These are phyloP conservation scores for Staphylotrichum tortipilum DNA, from an alignment of 495 filamentous ascomycete genomes.

Conservation along the genomic window DNA sequence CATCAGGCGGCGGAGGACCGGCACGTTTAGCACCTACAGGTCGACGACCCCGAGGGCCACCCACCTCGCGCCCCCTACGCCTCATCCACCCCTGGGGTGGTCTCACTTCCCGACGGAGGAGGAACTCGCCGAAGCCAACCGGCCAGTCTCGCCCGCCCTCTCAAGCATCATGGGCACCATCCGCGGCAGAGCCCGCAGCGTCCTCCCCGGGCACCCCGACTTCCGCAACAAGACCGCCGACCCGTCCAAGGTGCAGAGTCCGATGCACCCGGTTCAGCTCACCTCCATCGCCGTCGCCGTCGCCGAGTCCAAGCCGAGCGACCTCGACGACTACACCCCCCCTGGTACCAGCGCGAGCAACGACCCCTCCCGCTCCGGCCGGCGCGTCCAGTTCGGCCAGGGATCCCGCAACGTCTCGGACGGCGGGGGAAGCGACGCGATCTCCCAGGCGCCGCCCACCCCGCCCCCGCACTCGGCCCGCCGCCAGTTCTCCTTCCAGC, in stretches of 20 bases:
- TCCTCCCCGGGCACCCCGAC: slow-evolving; percentile 38
- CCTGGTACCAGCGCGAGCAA: slow-evolving; percentile 29
- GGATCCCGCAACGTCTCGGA: slow-evolving; percentile 14
- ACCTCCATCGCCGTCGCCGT: slow-evolving; percentile 50
- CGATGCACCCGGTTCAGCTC: slow-evolving; percentile 51
- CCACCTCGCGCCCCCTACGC: slow-evolving; percentile 36
- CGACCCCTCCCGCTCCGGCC: slow-evolving; percentile 27
- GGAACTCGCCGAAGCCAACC: slow-evolving; percentile 45
- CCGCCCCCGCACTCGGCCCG: slow-evolving; percentile 48
- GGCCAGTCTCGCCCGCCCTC: slow-evolving; percentile 40
- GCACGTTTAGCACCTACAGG: slow-evolving; percentile 15
- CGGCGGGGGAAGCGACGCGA: slow-evolving; percentile 20
- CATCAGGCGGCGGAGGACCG: slow-evolving; percentile 71
- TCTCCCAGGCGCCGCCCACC: slow-evolving; percentile 29
- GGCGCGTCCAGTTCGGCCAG: slow-evolving; percentile 32
- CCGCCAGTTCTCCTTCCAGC: slow-evolving; percentile 89
- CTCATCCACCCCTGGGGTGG: slow-evolving; percentile 82
- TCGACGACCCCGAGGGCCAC: slow-evolving; percentile 29
- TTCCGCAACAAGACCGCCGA: slow-evolving; percentile 20
- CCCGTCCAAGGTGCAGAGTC: slow-evolving; percentile 31
- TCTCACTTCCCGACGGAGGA: slow-evolving; percentile 67
- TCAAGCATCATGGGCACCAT: slow-evolving; percentile 54
- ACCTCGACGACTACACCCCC: slow-evolving; percentile 28
- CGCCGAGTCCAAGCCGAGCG: slow-evolving; percentile 31
- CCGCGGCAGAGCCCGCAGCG: slow-evolving; percentile 45